These are phyloP conservation scores for Pistacia integerrima DNA, from an alignment of 345 rosid genomes.

Conservation along the genomic window DNA sequence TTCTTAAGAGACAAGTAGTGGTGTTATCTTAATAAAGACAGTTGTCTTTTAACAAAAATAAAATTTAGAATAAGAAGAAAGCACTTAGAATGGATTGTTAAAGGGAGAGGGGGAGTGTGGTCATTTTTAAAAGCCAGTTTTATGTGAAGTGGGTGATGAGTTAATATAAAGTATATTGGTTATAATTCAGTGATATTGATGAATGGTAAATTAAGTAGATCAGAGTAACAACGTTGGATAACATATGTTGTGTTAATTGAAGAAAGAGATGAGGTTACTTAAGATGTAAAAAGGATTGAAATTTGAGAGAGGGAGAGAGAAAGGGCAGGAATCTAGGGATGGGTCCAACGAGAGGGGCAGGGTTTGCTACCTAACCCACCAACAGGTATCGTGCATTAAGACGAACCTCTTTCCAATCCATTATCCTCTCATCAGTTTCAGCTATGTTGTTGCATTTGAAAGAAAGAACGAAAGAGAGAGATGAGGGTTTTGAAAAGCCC, in stretches of 20 bases:
- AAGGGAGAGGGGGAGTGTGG: background rate
- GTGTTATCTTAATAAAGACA: constrained; percentile 36
- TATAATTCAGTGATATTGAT: too few species aligned
- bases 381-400: constrained; percentile 61
- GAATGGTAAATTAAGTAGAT: too few species aligned
- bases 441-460: constrained; percentile 2
- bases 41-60: constrained; percentile 37
- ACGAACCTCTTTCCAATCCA: constrained; percentile 41
- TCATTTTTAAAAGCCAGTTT: background rate
- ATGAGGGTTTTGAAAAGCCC: constrained; percentile 27
- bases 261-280: constrained; percentile 20
- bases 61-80: constrained; percentile 18
- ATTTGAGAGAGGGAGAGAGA: constrained; percentile 8
- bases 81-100: constrained; percentile 15
- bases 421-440: constrained; percentile 38
- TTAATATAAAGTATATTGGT: background rate
- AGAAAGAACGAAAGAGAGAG: constrained; percentile 5
- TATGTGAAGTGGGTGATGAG: constrained; percentile 24
- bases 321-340: constrained; percentile 50
- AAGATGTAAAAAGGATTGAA: constrained; percentile 30
- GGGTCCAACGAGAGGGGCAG: constrained; percentile 63
- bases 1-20: constrained; percentile 23
- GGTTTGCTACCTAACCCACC: constrained; percentile 75
- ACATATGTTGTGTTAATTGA: background rate
- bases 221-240: background rate